These are phyloP conservation scores for Yamadazyma mexicana DNA, from an alignment of 1,139 yeast species.

Conservation along the genomic window DNA sequence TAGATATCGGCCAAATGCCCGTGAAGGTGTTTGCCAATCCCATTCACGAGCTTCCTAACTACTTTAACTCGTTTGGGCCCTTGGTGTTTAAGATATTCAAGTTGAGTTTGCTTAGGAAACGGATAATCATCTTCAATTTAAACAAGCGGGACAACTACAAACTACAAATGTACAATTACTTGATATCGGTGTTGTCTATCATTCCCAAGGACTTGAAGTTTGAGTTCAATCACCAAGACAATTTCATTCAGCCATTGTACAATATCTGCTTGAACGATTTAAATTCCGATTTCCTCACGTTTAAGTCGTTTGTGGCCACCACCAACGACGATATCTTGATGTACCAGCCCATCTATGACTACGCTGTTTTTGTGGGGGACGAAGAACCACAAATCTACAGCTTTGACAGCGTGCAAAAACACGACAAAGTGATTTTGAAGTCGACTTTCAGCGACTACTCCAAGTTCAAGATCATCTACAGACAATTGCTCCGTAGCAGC, in stretches of 20 bases:
- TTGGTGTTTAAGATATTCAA: slow-evolving; percentile 71
- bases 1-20: slow-evolving; percentile 13
- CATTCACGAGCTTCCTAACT: slow-evolving; percentile 33
- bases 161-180: slow-evolving; percentile 34
- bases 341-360: slow-evolving; percentile 60
- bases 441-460: slow-evolving; percentile 40
- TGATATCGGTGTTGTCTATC: slow-evolving; percentile 37
- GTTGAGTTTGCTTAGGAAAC: slow-evolving; percentile 59
- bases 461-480: slow-evolving; percentile 36
- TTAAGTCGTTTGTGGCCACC: slow-evolving; percentile 39
- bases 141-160: slow-evolving; percentile 22
- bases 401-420: slow-evolving; percentile 11
- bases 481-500: slow-evolving; percentile 24
- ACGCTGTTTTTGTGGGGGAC: slow-evolving; percentile 35
- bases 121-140: slow-evolving; percentile 58
- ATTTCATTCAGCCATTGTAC: slow-evolving; percentile 52
- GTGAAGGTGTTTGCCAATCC: slow-evolving; percentile 9
- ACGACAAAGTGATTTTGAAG: slow-evolving; percentile 17
- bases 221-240: slow-evolving; percentile 10
- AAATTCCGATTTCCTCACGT: slow-evolving; percentile 13
- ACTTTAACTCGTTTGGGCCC: slow-evolving; percentile 66
- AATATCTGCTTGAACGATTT: slow-evolving; percentile 67
- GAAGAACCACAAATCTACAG: slow-evolving; percentile 17
- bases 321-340: slow-evolving; percentile 72
- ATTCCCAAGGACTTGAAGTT: slow-evolving; percentile 32